Evolutionary conservation across 208 protist genomes (phyloP).

Genomic region (Histomonas meleagridis): DNA sequence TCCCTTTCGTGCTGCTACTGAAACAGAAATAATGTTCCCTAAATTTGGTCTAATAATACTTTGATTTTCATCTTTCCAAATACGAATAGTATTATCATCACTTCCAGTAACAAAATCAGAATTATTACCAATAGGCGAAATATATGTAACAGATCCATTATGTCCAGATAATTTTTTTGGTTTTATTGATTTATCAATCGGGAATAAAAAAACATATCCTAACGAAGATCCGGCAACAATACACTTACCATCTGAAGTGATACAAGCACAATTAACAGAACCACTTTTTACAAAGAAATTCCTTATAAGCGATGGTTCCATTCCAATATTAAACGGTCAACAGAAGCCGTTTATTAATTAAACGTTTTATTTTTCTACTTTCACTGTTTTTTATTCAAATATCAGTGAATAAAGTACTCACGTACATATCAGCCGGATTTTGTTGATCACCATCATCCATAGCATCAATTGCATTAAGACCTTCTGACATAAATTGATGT

Average conservation of each 20-base stretch:
- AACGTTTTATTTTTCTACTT: too few species aligned
- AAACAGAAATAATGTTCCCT: not conserved
- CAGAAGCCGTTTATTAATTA: too few species aligned
- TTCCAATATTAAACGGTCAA: too few species aligned
- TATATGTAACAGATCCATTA: not conserved
- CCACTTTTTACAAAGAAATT: not conserved
- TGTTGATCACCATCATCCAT: too few species aligned
- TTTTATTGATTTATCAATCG: not conserved
- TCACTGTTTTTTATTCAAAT: too few species aligned
- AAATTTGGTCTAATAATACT: not conserved
- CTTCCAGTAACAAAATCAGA: not conserved
- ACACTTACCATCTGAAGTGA: not conserved
- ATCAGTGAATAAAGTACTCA: too few species aligned
- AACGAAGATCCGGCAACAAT: not conserved
- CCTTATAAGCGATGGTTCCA: not conserved
- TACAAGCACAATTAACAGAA: not conserved
- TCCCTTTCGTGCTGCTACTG: not conserved
- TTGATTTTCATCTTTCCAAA: not conserved
- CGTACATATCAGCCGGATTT: too few species aligned
- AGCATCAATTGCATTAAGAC: too few species aligned
- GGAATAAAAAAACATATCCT: not conserved
- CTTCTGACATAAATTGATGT: too few species aligned
- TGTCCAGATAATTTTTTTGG: not conserved
- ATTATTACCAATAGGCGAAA: not conserved
- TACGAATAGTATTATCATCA: not conserved